A percentile compares a stretch with the other conserved stretches of the same genome.
Evolutionary conservation across 176 grass and related monocot genomes (phyloP).

Genomic region (Ensete ventricosum): DNA sequence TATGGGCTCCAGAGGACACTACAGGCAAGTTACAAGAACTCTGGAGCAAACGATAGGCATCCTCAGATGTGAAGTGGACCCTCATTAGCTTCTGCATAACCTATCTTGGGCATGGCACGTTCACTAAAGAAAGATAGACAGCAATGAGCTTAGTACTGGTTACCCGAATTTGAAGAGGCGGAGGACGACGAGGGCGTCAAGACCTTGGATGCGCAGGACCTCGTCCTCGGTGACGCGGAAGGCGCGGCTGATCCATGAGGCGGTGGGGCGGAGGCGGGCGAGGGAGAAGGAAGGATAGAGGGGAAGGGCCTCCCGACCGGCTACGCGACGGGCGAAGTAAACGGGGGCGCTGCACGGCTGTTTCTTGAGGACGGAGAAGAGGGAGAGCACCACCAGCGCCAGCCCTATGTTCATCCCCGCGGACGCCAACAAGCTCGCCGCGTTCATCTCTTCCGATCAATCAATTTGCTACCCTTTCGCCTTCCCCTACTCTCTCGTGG

Average conservation of each 20-base stretch:
- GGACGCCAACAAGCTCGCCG: slow-evolving; percentile 50
- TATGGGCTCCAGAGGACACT: no score
- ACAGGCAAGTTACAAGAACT: no score
- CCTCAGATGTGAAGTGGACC: no score
- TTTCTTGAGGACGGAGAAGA: slow-evolving; percentile 83
- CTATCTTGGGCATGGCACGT: neutral
- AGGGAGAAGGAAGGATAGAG: slow-evolving; percentile 29
- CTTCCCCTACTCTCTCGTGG: neutral
- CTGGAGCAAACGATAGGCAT: no score
- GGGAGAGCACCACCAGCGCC: slow-evolving; percentile 59
- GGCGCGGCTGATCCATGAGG: slow-evolving; percentile 51
- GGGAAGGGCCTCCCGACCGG: neutral
- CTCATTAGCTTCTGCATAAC: neutral
- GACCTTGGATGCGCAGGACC: slow-evolving; percentile 43
- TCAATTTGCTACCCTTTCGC: neutral
- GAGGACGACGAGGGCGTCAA: slow-evolving; percentile 64
- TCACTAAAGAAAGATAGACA: neutral
- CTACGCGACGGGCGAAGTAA: slow-evolving; percentile 48
- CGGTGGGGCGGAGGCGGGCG: slow-evolving; percentile 36
- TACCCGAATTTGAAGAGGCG: slow-evolving; percentile 85
- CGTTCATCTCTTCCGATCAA: slow-evolving; percentile 33
- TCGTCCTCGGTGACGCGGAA: slow-evolving; percentile 66
- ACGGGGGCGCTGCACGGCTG: slow-evolving; percentile 65
- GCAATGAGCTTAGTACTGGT: no score
- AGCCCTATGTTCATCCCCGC: slow-evolving; percentile 66